Evolutionary conservation across 768 basidiomycete species (phyloP).

Genomic region (Kondoa malvinella): DNA sequence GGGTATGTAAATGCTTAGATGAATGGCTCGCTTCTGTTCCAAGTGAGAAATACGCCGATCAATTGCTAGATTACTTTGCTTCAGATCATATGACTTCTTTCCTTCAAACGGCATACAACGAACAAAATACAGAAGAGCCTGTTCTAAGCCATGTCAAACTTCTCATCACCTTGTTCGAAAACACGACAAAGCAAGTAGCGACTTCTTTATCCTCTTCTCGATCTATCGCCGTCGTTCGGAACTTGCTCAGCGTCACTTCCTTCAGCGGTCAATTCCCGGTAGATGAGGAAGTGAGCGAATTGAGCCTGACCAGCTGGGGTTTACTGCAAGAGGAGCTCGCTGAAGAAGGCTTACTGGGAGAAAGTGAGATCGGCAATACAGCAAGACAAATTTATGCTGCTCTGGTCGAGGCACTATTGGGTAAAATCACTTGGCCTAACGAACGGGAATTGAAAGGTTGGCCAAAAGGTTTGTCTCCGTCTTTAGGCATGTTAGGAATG

Average conservation of each 20-base stretch:
- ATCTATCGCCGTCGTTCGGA: conserved; percentile 14
- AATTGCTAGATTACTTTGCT: conserved; percentile 21
- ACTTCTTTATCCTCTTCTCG: conserved; percentile 3
- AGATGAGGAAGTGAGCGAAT: conserved; percentile 20
- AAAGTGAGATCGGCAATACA: conserved; percentile 8
- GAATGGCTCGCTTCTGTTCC: conserved; percentile 13
- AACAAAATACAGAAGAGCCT: conserved; percentile 16
- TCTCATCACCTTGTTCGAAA: conserved; percentile 21
- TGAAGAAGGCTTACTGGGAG: conserved; percentile 19
- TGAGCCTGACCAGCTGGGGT: conserved; percentile 18
- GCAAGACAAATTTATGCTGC: conserved; percentile 20
- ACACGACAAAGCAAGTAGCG: conserved; percentile 17
- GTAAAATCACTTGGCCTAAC: conserved; percentile 16
- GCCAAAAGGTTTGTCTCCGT: conserved; percentile 24
- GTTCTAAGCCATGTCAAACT: conserved; percentile 23
- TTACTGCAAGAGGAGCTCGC: conserved; percentile 24
- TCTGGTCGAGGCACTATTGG: conserved; percentile 12
- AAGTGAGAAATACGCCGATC: conserved; percentile 9
- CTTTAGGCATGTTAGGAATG: not conserved
- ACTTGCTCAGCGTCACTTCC: conserved; percentile 19
- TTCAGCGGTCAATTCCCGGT: conserved; percentile 21
- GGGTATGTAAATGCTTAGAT: conserved; percentile 19
- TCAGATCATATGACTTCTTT: conserved; percentile 3
- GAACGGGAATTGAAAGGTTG: conserved; percentile 12
- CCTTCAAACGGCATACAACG: conserved; percentile 9